A percentile compares a stretch with the other conserved stretches of the same genome.
Conservation (phyloP, 148 eudicot species). For the Agrostemma githago region DNA sequence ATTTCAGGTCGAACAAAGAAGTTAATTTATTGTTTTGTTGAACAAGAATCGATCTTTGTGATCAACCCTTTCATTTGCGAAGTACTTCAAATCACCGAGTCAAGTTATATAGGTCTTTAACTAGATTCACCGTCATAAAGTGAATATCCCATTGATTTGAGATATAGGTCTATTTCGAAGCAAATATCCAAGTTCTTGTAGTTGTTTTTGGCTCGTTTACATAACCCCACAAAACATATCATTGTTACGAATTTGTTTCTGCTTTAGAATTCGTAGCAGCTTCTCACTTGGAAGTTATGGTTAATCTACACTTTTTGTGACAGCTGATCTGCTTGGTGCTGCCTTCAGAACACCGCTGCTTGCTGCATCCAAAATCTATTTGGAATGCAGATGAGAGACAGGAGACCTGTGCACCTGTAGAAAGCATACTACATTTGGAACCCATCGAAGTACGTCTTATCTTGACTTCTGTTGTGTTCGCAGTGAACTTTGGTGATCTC, state of each 20-base stretch:
- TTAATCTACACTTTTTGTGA: slow-evolving; percentile 28
- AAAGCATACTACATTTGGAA: slow-evolving; percentile 76
- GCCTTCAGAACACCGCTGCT: slow-evolving; percentile 53
- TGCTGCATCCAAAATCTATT: slow-evolving; percentile 74
- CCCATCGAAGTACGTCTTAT: slow-evolving; percentile 69
- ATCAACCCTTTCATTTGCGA: too few species aligned
- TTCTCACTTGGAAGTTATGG: not conserved
- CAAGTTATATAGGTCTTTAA: too few species aligned
- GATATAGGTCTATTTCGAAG: too few species aligned
- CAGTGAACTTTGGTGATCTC: slow-evolving; percentile 1
- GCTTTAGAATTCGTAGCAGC: not conserved
- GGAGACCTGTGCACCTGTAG: slow-evolving; percentile 66
- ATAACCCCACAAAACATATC: too few species aligned
- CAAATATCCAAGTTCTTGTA: too few species aligned
- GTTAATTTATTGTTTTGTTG: too few species aligned
- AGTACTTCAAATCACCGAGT: too few species aligned
- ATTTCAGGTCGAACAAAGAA: too few species aligned
- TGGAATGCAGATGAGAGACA: slow-evolving; percentile 74
- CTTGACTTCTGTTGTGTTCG: not conserved
- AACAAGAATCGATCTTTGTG: too few species aligned
- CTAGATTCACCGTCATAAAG: too few species aligned
- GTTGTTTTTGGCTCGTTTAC: too few species aligned
- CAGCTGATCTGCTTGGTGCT: slow-evolving; percentile 93
- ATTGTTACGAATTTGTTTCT: not conserved
- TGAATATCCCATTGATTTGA: too few species aligned